phyloP scores from a whole-genome alignment of 2,329 filamentous ascomycete species.

The Cladosporium oxysporum region DNA sequence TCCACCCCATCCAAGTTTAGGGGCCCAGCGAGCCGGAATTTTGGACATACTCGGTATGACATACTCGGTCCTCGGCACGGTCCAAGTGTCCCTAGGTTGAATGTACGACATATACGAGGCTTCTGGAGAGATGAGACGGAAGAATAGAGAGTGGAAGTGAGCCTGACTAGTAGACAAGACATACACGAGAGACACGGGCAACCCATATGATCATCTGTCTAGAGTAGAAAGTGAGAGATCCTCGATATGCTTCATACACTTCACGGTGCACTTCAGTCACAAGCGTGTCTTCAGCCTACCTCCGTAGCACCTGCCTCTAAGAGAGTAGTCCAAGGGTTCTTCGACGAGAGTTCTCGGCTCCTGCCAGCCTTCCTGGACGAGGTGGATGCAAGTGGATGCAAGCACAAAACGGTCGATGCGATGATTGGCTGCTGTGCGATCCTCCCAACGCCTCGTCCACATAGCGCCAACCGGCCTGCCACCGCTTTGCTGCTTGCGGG shows the following conservation, averaged over 20 bases:
- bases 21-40: neutral
- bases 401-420: neutral
- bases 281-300: neutral
- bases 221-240: neutral
- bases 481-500: neutral
- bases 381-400: neutral
- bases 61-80: neutral
- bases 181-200: neutral
- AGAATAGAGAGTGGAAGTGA: neutral
- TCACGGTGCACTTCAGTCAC: neutral
- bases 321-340: neutral
- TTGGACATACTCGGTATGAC: neutral
- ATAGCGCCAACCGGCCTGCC: constrained; percentile 1
- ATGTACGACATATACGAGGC: neutral
- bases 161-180: neutral
- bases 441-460: constrained; percentile 2
- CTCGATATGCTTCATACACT: neutral
- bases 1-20: neutral
- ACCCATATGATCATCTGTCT: neutral
- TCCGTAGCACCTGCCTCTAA: neutral
- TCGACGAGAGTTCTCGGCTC: constrained; percentile 6
- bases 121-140: neutral
- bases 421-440: neutral
- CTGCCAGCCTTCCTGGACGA: neutral
- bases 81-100: neutral